Base-by-base conservation (phyloP, 202 grass and related monocot species). In the Hordeum pubiflorum region DNA sequence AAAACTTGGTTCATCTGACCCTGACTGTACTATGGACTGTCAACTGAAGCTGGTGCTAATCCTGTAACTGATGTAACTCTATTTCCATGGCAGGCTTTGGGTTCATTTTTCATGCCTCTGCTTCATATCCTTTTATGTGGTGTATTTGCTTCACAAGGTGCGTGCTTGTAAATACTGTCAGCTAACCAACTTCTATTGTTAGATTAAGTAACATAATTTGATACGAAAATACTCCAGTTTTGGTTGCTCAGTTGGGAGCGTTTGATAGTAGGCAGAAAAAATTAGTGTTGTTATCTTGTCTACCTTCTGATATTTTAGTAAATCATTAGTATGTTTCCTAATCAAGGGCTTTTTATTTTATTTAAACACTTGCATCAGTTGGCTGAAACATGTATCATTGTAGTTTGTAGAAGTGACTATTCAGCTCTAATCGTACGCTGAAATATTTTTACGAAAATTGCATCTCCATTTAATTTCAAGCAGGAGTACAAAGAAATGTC, bases 121-220 rank as follows among this genome's bases (percentile, higher is more conserved):
- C 41, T 90, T 93, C 72, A 91, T 97, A 87, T 97, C 89, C 46
- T 89, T 89, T 69, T 89, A 84, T 84, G 89, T 85, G 66, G 55
- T 87, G 43, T 93, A 93, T 84, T 86, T 97, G 73, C 89, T 97
- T 33, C 85, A 97, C 84, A 82, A 86, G 89, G 93, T 97, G 10
- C 32, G 66, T 41, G 31, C 6, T 58, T 69, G 58, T 78, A 27
- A 23, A 69, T 34, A 38, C 4, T 62, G 15, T 40, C 17, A 75
- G 34, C 66, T 44, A 46, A 73, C 58, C 5, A 4, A 15, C 57
- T 62, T 63, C 0, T 57, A 20, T 74, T 58, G 14, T 69, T 74
- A 32, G n/a, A 50, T 34, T 57, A 63, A 31, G 15, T 57, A 58
- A 17, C 36, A 6, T 24, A 44, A 60, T 21, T 80, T 63, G 7